These are phyloP conservation scores for Teunomyces aglyptinius DNA, from an alignment of 805 yeast species.

Conservation along the genomic window DNA sequence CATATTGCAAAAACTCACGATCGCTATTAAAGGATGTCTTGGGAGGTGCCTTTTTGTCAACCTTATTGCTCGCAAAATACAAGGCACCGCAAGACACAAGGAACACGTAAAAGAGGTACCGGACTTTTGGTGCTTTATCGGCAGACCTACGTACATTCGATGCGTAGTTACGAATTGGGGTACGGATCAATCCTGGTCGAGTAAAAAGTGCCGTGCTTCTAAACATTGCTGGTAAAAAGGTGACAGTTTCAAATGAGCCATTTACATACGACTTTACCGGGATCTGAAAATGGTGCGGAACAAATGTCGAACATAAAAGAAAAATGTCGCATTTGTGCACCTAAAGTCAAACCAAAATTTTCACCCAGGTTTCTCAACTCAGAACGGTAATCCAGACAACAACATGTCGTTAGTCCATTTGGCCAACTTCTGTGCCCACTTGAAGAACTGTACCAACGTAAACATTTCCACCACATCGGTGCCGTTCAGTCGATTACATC, in stretches of 20 bases:
- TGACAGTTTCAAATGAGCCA: background rate
- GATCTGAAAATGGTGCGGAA: background rate
- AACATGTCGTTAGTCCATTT: conserved; percentile 82
- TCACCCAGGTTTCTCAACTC: background rate
- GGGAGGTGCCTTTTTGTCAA: conserved; percentile 29
- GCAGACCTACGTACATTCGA: background rate
- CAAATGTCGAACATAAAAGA: background rate
- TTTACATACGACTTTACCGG: background rate
- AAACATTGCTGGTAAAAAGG: background rate
- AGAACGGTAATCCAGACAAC: background rate
- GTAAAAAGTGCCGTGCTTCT: background rate
- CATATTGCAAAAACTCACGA: conserved; percentile 47
- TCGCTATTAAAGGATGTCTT: conserved; percentile 43
- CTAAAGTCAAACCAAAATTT: background rate
- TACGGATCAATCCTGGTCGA: conserved; percentile 4
- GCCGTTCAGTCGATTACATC: conserved; percentile 79
- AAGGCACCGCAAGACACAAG: conserved; percentile 31
- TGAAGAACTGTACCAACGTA: conserved; percentile 83
- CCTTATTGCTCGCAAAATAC: conserved; percentile 27
- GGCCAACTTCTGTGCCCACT: conserved; percentile 81
- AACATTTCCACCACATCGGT: conserved; percentile 71
- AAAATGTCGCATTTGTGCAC: background rate
- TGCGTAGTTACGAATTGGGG: conserved; percentile 6
- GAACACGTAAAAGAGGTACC: conserved; percentile 38
- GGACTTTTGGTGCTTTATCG: conserved; percentile 26